Evolutionary conservation across 371 early-diverging fungal genomes (phyloP).

Genomic region (Catenaria anguillulae): DNA sequence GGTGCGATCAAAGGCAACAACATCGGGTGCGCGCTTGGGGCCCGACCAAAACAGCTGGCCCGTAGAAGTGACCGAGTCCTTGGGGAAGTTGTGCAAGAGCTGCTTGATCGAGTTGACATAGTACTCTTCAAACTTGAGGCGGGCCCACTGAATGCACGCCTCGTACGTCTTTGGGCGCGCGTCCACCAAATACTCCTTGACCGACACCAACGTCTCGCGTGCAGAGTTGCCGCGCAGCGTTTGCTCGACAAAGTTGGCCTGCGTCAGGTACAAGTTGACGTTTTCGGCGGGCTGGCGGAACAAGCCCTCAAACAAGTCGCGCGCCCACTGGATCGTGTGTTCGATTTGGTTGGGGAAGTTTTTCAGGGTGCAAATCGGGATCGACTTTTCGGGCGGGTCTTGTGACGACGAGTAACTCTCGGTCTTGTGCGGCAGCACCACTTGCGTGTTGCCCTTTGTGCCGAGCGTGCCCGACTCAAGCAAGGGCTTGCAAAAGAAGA

Average conservation of each 20-base stretch:
- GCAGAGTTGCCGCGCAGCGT: constrained; percentile 58
- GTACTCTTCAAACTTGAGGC: constrained; percentile 79
- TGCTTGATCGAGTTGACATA: constrained; percentile 86
- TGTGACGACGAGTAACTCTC: constrained; percentile 98
- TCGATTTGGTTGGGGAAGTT: constrained; percentile 99
- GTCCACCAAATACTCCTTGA: constrained; percentile 53
- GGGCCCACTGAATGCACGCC: constrained; percentile 86
- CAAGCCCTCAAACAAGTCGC: constrained; percentile 91
- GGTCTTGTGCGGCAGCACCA: constrained; percentile 85
- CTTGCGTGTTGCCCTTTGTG: constrained; percentile 99
- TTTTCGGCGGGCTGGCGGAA: constrained; percentile 87
- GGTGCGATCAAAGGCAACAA: constrained; percentile 61
- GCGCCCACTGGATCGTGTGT: constrained; percentile 99
- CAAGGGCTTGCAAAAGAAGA: constrained; percentile 87
- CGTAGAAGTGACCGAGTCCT: constrained; percentile 78
- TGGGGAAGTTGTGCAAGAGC: constrained; percentile 89
- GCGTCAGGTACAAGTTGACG: constrained; percentile 77
- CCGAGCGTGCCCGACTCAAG: constrained; percentile 99
- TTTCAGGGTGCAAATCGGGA: constrained; percentile 99
- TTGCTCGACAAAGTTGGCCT: constrained; percentile 62
- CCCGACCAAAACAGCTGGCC: constrained; percentile 98
- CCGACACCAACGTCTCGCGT: constrained; percentile 50
- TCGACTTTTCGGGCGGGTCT: constrained; percentile 98
- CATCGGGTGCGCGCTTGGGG: constrained; percentile 92
- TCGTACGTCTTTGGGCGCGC: constrained; percentile 70